These are phyloP conservation scores for Sporisorium reilianum DNA, from an alignment of 1,284 basidiomycete genomes.

Conservation along the genomic window DNA sequence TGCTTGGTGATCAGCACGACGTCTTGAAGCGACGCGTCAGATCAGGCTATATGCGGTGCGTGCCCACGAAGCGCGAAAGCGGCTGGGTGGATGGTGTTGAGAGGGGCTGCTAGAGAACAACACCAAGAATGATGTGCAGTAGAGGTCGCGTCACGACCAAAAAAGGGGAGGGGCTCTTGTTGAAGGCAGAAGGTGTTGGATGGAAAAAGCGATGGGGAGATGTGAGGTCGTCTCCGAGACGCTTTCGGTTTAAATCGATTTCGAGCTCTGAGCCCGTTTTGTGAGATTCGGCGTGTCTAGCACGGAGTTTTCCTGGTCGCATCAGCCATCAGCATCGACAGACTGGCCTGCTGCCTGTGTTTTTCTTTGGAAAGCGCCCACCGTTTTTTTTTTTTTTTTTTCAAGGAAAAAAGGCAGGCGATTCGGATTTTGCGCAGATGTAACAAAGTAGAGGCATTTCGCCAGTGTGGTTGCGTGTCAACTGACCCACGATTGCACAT, in stretches of 20 bases:
- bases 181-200: neutral
- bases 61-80: slow-evolving; percentile 4
- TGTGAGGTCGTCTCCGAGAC: slow-evolving; percentile 26
- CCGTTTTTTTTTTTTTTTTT: slow-evolving; percentile 3
- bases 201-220: slow-evolving; percentile 10
- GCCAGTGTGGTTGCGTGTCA: slow-evolving; percentile 26
- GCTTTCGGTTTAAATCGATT: slow-evolving; percentile 22
- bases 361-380: neutral
- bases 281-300: slow-evolving; percentile 37
- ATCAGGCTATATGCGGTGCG: slow-evolving; percentile 3
- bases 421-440: slow-evolving; percentile 17
- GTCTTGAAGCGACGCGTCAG: neutral
- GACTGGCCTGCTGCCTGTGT: slow-evolving; percentile 19
- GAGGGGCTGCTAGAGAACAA: slow-evolving; percentile 2
- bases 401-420: neutral
- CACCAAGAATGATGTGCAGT: slow-evolving; percentile 1
- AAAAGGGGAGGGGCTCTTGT: slow-evolving; percentile 4
- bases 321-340: neutral
- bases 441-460: slow-evolving; percentile 23
- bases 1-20: neutral
- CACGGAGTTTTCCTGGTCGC: slow-evolving; percentile 30
- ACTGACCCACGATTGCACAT: slow-evolving; percentile 14
- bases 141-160: slow-evolving; percentile 10
- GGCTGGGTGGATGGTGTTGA: slow-evolving; percentile 1
- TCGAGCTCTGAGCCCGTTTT: neutral